Evolutionary conservation across 495 filamentous ascomycete species (phyloP).

Genomic region (Hyaloscypha finlandica): DNA sequence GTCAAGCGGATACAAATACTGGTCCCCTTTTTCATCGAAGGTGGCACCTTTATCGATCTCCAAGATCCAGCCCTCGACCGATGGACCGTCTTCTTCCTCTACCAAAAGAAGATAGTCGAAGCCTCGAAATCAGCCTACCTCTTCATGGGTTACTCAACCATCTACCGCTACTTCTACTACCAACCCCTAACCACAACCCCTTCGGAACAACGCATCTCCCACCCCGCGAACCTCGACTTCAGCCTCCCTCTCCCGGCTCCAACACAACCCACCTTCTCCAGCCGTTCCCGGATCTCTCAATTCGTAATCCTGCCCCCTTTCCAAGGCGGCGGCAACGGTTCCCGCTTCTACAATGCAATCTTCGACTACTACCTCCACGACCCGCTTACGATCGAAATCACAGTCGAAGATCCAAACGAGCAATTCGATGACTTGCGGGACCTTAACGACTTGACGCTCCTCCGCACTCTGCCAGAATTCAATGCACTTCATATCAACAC

Average conservation of each 20-base stretch:
- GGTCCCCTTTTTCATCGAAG: slow-evolving; percentile 89
- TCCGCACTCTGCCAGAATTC: slow-evolving; percentile 59
- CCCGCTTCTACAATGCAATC: slow-evolving; percentile 77
- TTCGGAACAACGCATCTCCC: slow-evolving; percentile 41
- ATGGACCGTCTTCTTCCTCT: slow-evolving; percentile 87
- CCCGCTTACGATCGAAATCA: slow-evolving; percentile 72
- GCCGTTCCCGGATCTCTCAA: slow-evolving; percentile 85
- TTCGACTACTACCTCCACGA: slow-evolving; percentile 63
- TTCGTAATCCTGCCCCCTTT: slow-evolving; percentile 91
- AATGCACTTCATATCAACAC: slow-evolving; percentile 53
- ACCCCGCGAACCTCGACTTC: slow-evolving; percentile 40
- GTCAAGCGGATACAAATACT: slow-evolving; percentile 79
- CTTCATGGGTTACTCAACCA: slow-evolving; percentile 83
- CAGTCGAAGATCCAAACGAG: slow-evolving; percentile 95
- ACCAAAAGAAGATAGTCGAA: slow-evolving; percentile 59
- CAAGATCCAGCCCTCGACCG: slow-evolving; percentile 70
- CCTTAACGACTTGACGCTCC: slow-evolving; percentile 71
- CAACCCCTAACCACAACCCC: slow-evolving; percentile 39
- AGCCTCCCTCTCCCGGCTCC: slow-evolving; percentile 45
- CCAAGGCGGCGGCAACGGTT: slow-evolving; percentile 76
- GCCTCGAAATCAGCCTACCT: slow-evolving; percentile 52
- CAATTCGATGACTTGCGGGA: slow-evolving; percentile 91
- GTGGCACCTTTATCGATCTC: slow-evolving; percentile 69
- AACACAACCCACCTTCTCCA: slow-evolving; percentile 39
- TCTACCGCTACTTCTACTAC: slow-evolving; percentile 79